Percentiles rank a stretch among this genome's conserved stretches.
These are phyloP conservation scores for Sporormia fimetaria DNA, from an alignment of 495 filamentous ascomycete genomes.

Conservation along the genomic window DNA sequence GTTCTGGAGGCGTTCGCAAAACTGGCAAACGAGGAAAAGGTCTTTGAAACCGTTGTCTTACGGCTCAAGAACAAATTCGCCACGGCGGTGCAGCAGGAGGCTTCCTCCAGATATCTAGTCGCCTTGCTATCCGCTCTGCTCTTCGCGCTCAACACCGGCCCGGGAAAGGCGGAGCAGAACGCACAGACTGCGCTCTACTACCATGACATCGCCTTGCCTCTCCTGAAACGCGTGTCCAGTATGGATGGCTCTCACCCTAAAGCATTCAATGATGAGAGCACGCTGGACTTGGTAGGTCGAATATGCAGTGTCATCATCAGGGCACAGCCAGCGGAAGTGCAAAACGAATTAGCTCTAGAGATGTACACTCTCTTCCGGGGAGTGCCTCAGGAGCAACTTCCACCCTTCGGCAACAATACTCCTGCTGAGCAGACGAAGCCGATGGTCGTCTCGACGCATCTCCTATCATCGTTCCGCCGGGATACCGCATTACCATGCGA, in stretches of 20 bases:
- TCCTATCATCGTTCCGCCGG: conserved; percentile 46
- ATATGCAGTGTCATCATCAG: conserved; percentile 51
- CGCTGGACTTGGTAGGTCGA: conserved; percentile 50
- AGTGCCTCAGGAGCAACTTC: conserved; percentile 9
- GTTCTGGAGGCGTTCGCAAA: conserved; percentile 59
- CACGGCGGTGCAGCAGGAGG: conserved; percentile 44
- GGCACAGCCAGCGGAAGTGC: conserved; percentile 41
- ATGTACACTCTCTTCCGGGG: conserved; percentile 45
- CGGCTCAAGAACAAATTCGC: conserved; percentile 57
- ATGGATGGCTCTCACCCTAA: conserved; percentile 13
- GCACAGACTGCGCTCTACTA: conserved; percentile 47
- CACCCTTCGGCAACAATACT: conserved; percentile 14
- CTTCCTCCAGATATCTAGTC: conserved; percentile 44
- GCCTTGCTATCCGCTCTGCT: conserved; percentile 54
- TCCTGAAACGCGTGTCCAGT: conserved; percentile 19
- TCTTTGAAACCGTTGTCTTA: conserved; percentile 59
- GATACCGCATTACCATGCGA: conserved; percentile 31
- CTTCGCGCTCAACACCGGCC: conserved; percentile 50
- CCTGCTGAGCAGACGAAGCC: conserved; percentile 4
- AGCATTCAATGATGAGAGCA: conserved; percentile 40
- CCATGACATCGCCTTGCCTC: conserved; percentile 45
- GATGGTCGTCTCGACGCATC: conserved; percentile 50
- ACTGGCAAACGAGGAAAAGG: conserved; percentile 50
- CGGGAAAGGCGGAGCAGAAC: conserved; percentile 35
- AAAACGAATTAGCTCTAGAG: conserved; percentile 44